Base-by-base conservation (phyloP, 108 stramenopile species). In the Stephanodiscus triporus region DNA sequence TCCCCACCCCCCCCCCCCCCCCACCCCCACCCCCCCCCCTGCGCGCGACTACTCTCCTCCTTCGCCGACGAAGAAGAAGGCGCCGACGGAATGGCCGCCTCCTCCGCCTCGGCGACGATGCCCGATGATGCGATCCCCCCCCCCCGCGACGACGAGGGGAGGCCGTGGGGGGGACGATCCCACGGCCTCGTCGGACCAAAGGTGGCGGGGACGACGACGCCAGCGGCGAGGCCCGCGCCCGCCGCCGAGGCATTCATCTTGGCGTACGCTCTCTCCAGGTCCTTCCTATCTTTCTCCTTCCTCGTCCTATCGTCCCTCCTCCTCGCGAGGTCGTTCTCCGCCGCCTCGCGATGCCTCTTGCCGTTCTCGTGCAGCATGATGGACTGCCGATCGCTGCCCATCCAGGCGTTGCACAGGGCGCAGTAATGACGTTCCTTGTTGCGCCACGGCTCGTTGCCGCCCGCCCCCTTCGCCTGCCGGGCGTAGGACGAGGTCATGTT, bases 291-390 rank as follows among this genome's bases (percentile, higher is more conserved):
- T 65, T 87, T 68, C 40, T 92, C 94, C 62, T 89, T 80, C 49
- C 76, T 62, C 38, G 50, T 30, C 72, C 88, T 86, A 14, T 88
- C 85, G 4, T 73, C 54, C 54, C 90, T 80, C 65, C 83, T 72
- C 68, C 83, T 51, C 48, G 78, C 63, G 66, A 92, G 51, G 42
- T 75, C 66, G 32, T 77, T 66, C 61, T 89, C 87, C 36, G 90
- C 82, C 36, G 84, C 83, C 75, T 95, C 89, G 38, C 74, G 53
- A 66, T 95, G 94, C 66, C 91, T 95, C 75, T 87, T 89, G 4
- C 94, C 94, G 70, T 95, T 91, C 63, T 95, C 91, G 80, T 95
- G 94, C 22, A 88, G 61, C 23, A 84, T 45, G 53, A 93, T 95
- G 32, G 90, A 89, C 40, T 87, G 88, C 2, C 91, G 89, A 72